Evolutionary conservation across 2,329 filamentous ascomycete genomes (phyloP).

Genomic region (Aureobasidium namibiae): DNA sequence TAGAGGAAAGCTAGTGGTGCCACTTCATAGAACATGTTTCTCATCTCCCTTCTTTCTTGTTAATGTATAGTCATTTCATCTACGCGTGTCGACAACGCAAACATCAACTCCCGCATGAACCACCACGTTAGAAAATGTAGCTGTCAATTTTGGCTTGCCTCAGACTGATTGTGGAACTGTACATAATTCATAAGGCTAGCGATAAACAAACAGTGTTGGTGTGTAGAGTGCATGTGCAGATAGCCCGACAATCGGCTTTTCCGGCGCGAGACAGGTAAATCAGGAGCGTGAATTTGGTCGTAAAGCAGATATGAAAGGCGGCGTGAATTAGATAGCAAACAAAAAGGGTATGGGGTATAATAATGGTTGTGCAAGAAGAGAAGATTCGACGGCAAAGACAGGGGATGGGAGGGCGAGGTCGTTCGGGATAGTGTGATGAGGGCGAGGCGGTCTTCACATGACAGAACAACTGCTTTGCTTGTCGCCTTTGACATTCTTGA

Average conservation of each 20-base stretch:
- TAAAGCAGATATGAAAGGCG: neutral
- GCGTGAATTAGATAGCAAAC: slow-evolving; percentile 2
- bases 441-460: slow-evolving; percentile 25
- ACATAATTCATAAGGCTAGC: neutral
- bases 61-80: neutral
- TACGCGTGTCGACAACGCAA: too few species aligned
- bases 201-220: neutral
- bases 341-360: slow-evolving; percentile 7
- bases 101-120: neutral
- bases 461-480: slow-evolving; percentile 36
- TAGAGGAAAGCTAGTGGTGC: slow-evolving; percentile 30
- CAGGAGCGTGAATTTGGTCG: neutral
- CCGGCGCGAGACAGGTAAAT: neutral
- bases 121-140: neutral
- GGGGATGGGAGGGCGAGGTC: neutral
- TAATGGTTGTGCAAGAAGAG: slow-evolving; percentile 11
- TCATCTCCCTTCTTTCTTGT: neutral
- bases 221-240: neutral
- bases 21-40: neutral
- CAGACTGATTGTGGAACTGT: neutral
- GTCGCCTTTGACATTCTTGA: slow-evolving; percentile 43
- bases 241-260: neutral
- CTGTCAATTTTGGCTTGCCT: neutral
- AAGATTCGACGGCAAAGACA: neutral
- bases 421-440: neutral